Evolutionary conservation across 2,329 filamentous ascomycete species (phyloP).

Genomic region (Fusarium neocosmosporiellum): DNA sequence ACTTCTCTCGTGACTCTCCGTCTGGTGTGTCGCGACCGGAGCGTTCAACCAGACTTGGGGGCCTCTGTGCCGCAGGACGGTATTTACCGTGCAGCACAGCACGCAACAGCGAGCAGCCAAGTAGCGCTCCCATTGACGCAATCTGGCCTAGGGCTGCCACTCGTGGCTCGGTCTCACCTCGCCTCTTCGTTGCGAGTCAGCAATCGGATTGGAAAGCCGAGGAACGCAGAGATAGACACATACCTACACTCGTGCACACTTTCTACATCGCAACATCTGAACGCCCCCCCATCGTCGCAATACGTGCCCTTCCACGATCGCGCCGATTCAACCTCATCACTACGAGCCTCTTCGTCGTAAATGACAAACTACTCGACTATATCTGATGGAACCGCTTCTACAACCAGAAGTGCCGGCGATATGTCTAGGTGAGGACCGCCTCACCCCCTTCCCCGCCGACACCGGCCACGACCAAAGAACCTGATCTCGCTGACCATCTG

Average conservation of each 20-base stretch:
- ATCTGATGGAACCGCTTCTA: slow-evolving; percentile 59
- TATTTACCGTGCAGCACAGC: slow-evolving; percentile 8
- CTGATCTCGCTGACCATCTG: slow-evolving; percentile 23
- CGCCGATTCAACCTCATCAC: slow-evolving; percentile 10
- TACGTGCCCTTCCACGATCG: slow-evolving; percentile 10
- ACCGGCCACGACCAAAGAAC: slow-evolving; percentile 3
- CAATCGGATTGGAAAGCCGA: slow-evolving; percentile 31
- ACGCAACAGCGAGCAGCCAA: slow-evolving; percentile 7
- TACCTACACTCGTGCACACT: slow-evolving; percentile 23
- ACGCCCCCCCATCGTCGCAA: neutral
- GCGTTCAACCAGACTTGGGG: slow-evolving; percentile 22
- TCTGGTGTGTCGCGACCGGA: slow-evolving; percentile 19
- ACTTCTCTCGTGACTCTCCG: slow-evolving; percentile 26
- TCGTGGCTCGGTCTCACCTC: slow-evolving; percentile 21
- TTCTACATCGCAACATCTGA: neutral
- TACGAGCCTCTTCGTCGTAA: slow-evolving; percentile 35
- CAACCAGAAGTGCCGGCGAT: slow-evolving; percentile 53
- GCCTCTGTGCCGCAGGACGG: slow-evolving; percentile 40
- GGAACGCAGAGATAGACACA: slow-evolving; percentile 34
- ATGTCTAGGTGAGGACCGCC: slow-evolving; percentile 63
- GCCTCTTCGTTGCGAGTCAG: slow-evolving; percentile 31
- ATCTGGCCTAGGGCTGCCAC: slow-evolving; percentile 31
- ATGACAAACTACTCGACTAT: slow-evolving; percentile 69
- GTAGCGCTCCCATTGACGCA: slow-evolving; percentile 37
- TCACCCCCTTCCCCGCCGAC: slow-evolving; percentile 13